These are phyloP conservation scores for Exophiala calicioides DNA, from an alignment of 2,329 filamentous ascomycete species.

Conservation along the genomic window DNA sequence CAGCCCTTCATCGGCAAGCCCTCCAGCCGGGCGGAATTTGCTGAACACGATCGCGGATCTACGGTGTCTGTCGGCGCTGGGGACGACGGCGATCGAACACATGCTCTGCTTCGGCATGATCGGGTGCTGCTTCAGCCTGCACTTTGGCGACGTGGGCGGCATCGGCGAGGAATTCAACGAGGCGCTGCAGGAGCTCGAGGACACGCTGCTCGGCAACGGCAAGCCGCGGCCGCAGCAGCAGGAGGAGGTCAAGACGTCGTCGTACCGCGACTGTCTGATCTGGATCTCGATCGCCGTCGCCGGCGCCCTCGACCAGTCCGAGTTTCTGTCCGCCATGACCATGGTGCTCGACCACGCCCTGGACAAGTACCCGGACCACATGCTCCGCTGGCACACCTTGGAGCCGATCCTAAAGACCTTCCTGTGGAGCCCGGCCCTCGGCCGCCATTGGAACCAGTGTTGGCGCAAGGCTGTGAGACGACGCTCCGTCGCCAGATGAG, in stretches of 20 bases:
- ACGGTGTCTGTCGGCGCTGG: conserved; percentile 16
- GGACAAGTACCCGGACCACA: conserved; percentile 19
- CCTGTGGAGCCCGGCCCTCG: conserved; percentile 20
- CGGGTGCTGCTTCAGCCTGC: conserved; percentile 20
- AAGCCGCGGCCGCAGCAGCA: conserved; percentile 9
- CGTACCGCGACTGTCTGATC: conserved; percentile 19
- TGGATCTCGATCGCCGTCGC: conserved; percentile 19
- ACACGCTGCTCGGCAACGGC: conserved; percentile 14
- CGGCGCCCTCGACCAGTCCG: conserved; percentile 15
- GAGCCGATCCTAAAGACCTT: conserved; percentile 20
- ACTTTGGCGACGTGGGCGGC: conserved; percentile 11
- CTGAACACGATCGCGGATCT: conserved; percentile 21
- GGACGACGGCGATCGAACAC: conserved; percentile 20
- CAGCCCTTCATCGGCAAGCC: no score
- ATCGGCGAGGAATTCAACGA: conserved; percentile 18
- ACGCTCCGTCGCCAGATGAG: conserved; percentile 9
- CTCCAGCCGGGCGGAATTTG: conserved; percentile 7
- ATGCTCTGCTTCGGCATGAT: conserved; percentile 21
- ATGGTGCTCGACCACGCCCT: conserved; percentile 17
- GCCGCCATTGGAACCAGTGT: conserved; percentile 13
- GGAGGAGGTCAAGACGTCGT: conserved; percentile 1
- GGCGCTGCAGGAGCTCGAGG: conserved; percentile 19
- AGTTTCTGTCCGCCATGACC: conserved; percentile 8
- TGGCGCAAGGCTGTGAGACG: conserved; percentile 17
- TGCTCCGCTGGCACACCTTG: conserved; percentile 12